phyloP scores from a whole-genome alignment of 2,329 filamentous ascomycete genomes.

The Fusarium sp. region DNA sequence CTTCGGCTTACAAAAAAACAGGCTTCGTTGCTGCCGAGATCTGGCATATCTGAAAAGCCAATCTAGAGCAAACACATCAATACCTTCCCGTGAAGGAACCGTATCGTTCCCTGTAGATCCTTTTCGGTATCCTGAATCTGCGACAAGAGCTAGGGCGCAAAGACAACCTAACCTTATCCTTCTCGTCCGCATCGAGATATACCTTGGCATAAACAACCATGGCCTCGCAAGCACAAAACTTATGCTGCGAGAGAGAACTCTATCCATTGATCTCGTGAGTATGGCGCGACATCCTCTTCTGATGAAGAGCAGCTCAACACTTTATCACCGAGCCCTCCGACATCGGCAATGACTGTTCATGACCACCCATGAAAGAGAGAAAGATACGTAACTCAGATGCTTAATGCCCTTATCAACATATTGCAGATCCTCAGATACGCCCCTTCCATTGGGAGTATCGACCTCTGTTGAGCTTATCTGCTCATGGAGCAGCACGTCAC shows the following conservation, averaged over 20 bases:
- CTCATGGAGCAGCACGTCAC: conserved; percentile 1
- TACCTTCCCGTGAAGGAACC: neutral
- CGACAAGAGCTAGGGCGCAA: neutral
- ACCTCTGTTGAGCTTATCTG: neutral
- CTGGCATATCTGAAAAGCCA: neutral
- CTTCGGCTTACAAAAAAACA: conserved; percentile 18
- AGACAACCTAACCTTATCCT: neutral
- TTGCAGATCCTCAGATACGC: neutral
- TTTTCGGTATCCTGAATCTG: neutral
- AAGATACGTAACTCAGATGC: neutral
- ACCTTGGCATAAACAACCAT: neutral
- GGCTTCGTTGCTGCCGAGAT: neutral
- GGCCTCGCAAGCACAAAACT: neutral
- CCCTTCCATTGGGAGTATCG: neutral
- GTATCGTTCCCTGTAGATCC: neutral
- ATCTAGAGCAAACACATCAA: neutral
- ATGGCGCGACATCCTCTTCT: neutral
- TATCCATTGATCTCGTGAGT: neutral
- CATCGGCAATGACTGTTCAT: conserved; percentile 8
- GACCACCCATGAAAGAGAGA: conserved; percentile 2
- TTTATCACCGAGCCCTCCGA: conserved; percentile 4
- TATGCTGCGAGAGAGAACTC: neutral
- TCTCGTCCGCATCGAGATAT: neutral
- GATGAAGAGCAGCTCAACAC: neutral
- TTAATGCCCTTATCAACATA: neutral